Base-by-base conservation (phyloP, 805 yeast species). In the Kodamaea fukazawae region DNA sequence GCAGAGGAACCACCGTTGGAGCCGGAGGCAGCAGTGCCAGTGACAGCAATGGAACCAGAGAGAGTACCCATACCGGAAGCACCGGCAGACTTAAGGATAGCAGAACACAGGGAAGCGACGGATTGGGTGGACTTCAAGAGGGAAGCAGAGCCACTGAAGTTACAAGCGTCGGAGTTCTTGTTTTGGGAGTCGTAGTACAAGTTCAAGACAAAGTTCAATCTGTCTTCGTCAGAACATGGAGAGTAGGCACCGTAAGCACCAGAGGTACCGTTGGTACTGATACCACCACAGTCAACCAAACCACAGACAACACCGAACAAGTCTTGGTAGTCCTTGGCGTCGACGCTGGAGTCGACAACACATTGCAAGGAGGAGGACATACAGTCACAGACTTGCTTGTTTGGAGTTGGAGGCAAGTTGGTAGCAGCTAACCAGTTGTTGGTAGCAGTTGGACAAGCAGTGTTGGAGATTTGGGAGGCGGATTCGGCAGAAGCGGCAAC, bases 41-140 rank as follows among this genome's bases (percentile, higher is more conserved):
- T 37, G 33, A 40, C 44, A 23, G 14, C 34, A 29, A 61, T 40
- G 17, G 61, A 44, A 31, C 63, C 70, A 34, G 61, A 56, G 42
- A 81, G 70, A 20, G 78, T 45, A 41, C 88, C 87, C 42, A 79
- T 58, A 60, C 95, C 95, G 36, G 75, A 72, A 44, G 74, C 46
- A 58, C 95, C 95, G 50, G 90, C 89, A 50, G 80, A 75, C 15
- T 65, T 60, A 49, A 86, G 58, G 50, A 72, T 67, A 36, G 84
- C 68, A 13, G 78, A 51, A 67, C 89, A 83, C 12, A 74, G 57
- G 30, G 77, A 65, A 32, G 73, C 76, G 23, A 26, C 34, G 11
- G 29, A 17, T 28, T 80, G 71, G 32, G 76, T 49, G 28, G 75
- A 76, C 41, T 65, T 64, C 42, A 58, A 48, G 52, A 81, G 49